phyloP scores from a whole-genome alignment of 495 filamentous ascomycete species.

The Cudoniella acicularis region DNA sequence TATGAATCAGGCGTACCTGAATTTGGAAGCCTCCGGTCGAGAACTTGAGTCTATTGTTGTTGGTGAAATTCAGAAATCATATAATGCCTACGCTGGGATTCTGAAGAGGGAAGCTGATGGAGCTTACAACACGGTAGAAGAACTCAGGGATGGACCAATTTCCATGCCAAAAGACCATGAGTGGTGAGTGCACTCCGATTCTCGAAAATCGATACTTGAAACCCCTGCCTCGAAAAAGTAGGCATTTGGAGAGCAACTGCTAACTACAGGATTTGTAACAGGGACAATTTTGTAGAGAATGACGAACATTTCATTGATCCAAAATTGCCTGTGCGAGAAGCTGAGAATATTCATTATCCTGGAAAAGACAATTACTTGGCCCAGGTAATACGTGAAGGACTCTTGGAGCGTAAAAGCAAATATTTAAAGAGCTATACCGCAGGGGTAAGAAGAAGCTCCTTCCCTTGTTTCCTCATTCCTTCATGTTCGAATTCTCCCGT shows the following conservation, averaged over 20 bases:
- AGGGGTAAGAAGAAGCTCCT: slow-evolving; percentile 62
- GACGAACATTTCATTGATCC: slow-evolving; percentile 90
- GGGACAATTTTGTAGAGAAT: slow-evolving; percentile 66
- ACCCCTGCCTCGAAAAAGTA: too few species aligned
- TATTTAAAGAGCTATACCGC: slow-evolving; percentile 97
- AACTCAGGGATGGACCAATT: slow-evolving; percentile 78
- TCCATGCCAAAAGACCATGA: slow-evolving; percentile 88
- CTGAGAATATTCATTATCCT: slow-evolving; percentile 89
- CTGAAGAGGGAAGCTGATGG: slow-evolving; percentile 85
- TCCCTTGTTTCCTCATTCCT: background rate
- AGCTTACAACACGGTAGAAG: slow-evolving; percentile 71
- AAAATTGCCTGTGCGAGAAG: slow-evolving; percentile 66
- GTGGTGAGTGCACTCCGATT: too few species aligned
- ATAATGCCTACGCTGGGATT: slow-evolving; percentile 86
- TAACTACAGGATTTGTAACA: too few species aligned
- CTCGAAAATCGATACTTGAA: too few species aligned
- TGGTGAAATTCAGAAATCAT: slow-evolving; percentile 94
- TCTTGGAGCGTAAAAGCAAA: slow-evolving; percentile 96
- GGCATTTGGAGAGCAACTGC: too few species aligned
- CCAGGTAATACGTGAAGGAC: slow-evolving; percentile 79
- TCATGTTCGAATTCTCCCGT: too few species aligned
- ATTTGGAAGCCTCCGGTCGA: slow-evolving; percentile 89
- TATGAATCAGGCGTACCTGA: slow-evolving; percentile 73
- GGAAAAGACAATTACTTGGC: slow-evolving; percentile 85
- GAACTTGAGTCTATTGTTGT: slow-evolving; percentile 95